phyloP scores from a whole-genome alignment of 805 yeast genomes.

The Nakazawaea sp. region DNA sequence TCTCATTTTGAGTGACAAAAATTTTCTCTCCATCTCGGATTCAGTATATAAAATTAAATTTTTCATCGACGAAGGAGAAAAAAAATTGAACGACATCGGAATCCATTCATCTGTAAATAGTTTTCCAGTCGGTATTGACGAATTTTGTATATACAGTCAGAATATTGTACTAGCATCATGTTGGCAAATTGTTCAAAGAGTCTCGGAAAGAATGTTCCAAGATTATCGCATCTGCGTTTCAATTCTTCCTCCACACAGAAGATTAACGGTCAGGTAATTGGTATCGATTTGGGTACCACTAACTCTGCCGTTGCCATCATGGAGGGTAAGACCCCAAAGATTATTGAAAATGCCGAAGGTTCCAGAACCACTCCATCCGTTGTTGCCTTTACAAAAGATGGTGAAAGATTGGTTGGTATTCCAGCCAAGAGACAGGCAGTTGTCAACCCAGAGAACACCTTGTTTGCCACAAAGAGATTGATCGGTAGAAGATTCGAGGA shows the following conservation, averaged over 20 bases:
- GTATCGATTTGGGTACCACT: conserved; percentile 82
- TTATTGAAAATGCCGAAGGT: conserved; percentile 75
- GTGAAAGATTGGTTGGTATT: conserved; percentile 50
- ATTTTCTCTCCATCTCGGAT: no score
- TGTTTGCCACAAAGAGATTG: conserved; percentile 75
- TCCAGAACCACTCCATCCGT: conserved; percentile 75
- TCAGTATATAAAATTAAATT: no score
- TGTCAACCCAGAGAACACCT: conserved; percentile 70
- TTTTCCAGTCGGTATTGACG: no score
- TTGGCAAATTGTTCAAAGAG: conserved; percentile 8
- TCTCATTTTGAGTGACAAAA: no score
- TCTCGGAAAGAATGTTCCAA: conserved; percentile 8
- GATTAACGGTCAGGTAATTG: conserved; percentile 47
- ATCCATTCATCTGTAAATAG: no score
- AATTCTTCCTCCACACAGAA: conserved; percentile 17
- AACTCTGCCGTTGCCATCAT: conserved; percentile 81
- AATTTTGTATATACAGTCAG: not conserved
- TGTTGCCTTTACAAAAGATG: conserved; percentile 54
- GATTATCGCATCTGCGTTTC: conserved; percentile 12
- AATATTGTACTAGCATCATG: conserved; percentile 13
- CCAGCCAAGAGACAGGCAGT: conserved; percentile 75
- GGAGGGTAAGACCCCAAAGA: conserved; percentile 54
- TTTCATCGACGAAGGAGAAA: not conserved
- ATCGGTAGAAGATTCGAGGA: conserved; percentile 70
- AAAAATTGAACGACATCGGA: no score